Base-by-base conservation (phyloP, 2,329 filamentous ascomycete genomes). In the Rutstroemia sp. region DNA sequence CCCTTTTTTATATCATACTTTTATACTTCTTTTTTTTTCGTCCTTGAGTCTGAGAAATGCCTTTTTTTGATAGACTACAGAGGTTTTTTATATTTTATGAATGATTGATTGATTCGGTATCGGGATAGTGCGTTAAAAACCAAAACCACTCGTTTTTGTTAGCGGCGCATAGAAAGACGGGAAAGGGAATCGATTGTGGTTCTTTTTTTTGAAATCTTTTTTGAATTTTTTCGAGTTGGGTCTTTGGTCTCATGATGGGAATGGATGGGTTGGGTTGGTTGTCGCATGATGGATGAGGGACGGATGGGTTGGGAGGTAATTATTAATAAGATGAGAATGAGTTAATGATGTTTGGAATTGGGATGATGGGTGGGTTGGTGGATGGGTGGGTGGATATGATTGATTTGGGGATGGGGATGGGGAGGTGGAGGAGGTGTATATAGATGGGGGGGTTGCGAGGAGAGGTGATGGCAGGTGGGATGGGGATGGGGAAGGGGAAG, bases 301-400 rank as follows among this genome's bases (percentile, higher is more conserved):
- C 3, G 19, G 19, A 19, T 41, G 39, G 4, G 17, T 23, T 16
- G 39, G 39, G 39, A 41, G 39, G 39, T 41, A 41, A 41, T 16
- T 41, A 41, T n/a, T 41, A 41, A 19, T 41, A n/a, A 41, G 39
- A 41, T 16, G 39, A 41, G 39, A 19, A n/a, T 16, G 39, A 41
- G 39, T 41, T 41, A 19, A 41, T 41, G 27, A 45, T 12, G 42
- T 19, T 45, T 45, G 42, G n/a, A 21, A 45, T 45, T 6, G 23
- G 23, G 3, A 23, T 23, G 23, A 23, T 8, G 39, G 39, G 19
- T 42, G 12, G n/a, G 27, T 47, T 25, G 30, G 34, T 34, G 45
- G 23, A n/a, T n/a, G n/a, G 45, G 45, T 10, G 50, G 17, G 50
- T 46, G 25, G 41, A 46, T 46, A 34, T 52, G 50, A 52, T 45